A percentile compares a stretch with the other conserved stretches of the same genome.
phyloP scores from a whole-genome alignment of 306 rosid species.

The Vicia faba region DNA sequence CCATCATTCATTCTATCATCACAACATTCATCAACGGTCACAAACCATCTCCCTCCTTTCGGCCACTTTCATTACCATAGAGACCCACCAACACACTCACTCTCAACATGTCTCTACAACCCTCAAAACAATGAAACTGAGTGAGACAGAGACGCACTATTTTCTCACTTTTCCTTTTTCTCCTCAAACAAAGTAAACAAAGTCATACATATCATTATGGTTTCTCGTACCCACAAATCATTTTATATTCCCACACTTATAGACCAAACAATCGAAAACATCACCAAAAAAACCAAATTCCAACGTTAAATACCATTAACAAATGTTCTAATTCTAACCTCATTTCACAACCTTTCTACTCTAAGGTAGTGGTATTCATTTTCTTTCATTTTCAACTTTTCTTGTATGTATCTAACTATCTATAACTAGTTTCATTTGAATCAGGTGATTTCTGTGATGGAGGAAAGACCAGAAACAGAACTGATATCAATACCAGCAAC shows the following conservation, averaged over 20 bases:
- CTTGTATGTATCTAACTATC: background rate
- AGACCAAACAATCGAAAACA: conserved; percentile 35
- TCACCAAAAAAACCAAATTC: conserved; percentile 22
- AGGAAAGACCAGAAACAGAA: conserved; percentile 94
- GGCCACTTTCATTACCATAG: conserved; percentile 39
- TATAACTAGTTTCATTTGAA: background rate
- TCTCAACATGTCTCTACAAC: conserved; percentile 40
- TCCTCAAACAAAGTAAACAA: conserved; percentile 35
- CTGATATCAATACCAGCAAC: conserved; percentile 94
- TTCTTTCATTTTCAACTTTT: conserved; percentile 2
- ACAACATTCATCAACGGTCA: conserved; percentile 36
- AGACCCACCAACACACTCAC: conserved; percentile 34
- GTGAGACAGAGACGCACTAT: conserved; percentile 2
- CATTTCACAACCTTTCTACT: background rate
- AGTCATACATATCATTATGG: conserved; percentile 33
- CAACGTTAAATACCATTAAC: conserved; percentile 14
- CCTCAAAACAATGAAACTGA: conserved; percentile 29
- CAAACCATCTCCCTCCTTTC: conserved; percentile 22
- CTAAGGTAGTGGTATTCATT: no score
- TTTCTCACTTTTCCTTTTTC: background rate
- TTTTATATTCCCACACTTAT: conserved; percentile 40
- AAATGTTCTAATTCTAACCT: background rate
- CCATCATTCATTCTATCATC: conserved; percentile 6
- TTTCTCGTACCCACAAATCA: conserved; percentile 43
- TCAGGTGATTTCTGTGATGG: conserved; percentile 51